Conservation (phyloP, 306 rosid species). For the Vachellia collinsii region DNA sequence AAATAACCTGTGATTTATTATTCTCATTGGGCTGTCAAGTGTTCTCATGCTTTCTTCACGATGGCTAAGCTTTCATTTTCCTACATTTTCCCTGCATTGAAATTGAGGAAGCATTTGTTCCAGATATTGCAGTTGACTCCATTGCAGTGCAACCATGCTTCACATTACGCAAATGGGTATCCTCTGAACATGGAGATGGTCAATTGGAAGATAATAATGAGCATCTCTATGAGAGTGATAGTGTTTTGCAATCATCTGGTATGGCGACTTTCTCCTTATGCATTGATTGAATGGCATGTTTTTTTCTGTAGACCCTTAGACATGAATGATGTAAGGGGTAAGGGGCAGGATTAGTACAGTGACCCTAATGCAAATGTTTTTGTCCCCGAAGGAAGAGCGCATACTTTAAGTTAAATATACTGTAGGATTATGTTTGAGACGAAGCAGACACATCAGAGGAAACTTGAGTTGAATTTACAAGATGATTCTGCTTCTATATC, state of each 20-base stretch:
- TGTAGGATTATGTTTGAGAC: too few relatives aligned
- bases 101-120: too few relatives aligned
- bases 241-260: constrained; percentile 33
- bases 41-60: too few relatives aligned
- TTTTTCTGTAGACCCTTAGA: constrained; percentile 6
- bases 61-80: too few relatives aligned
- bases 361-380: not conserved
- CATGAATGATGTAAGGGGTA: not conserved
- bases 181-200: constrained; percentile 32
- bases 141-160: constrained; percentile 44
- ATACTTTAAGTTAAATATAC: constrained; percentile 15
- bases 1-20: not conserved
- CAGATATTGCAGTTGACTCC: too few relatives aligned
- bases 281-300: too few relatives aligned
- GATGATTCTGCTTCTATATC: too few relatives aligned
- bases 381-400: not conserved
- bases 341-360: too few relatives aligned
- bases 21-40: constrained; percentile 7
- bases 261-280: too few relatives aligned
- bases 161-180: constrained; percentile 61
- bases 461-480: too few relatives aligned
- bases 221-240: constrained; percentile 51
- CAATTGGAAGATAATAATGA: constrained; percentile 37
- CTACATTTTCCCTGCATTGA: too few relatives aligned
- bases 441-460: too few relatives aligned